Percentiles rank a stretch among this genome's conserved stretches.
Evolutionary conservation across 2,329 filamentous ascomycete genomes (phyloP).

Genomic region (Sporothrix brasiliensis): DNA sequence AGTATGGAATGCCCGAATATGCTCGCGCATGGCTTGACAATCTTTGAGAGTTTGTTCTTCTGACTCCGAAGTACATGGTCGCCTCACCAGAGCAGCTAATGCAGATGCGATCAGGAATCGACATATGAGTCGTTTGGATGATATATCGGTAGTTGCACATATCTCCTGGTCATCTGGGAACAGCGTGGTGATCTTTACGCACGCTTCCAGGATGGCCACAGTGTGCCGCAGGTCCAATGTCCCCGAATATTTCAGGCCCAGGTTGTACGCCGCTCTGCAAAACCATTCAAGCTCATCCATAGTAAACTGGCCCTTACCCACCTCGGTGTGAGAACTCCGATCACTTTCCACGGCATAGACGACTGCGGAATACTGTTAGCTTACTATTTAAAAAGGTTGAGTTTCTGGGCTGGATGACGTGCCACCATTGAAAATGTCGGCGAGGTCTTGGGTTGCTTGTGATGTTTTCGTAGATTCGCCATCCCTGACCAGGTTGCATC

Average conservation of each 20-base stretch:
- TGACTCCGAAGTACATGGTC: slow-evolving; percentile 50
- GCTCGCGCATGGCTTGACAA: slow-evolving; percentile 64
- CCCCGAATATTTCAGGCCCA: slow-evolving; percentile 65
- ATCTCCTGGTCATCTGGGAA: slow-evolving; percentile 54
- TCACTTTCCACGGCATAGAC: slow-evolving; percentile 48
- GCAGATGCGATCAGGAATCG: slow-evolving; percentile 66
- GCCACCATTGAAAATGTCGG: slow-evolving; percentile 52
- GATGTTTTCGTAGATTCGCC: background rate
- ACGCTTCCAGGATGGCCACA: slow-evolving; percentile 59
- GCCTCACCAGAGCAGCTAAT: slow-evolving; percentile 55
- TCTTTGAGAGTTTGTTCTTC: slow-evolving; percentile 56
- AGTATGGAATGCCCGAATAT: slow-evolving; percentile 62
- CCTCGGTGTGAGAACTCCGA: slow-evolving; percentile 45
- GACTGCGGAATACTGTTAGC: slow-evolving; percentile 24
- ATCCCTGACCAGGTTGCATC: background rate
- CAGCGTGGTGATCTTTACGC: slow-evolving; percentile 54
- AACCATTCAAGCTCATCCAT: slow-evolving; percentile 78
- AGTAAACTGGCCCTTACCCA: slow-evolving; percentile 57
- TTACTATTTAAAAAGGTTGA: no score
- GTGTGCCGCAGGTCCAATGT: slow-evolving; percentile 58
- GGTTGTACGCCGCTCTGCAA: slow-evolving; percentile 77
- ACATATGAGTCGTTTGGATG: slow-evolving; percentile 67
- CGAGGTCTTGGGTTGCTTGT: slow-evolving; percentile 27
- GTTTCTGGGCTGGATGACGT: slow-evolving; percentile 31
- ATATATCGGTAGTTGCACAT: slow-evolving; percentile 48